Percentiles rank a stretch among this genome's conserved stretches.
Conservation (phyloP, 805 yeast species). For the Dipodascopsis uninucleata region DNA sequence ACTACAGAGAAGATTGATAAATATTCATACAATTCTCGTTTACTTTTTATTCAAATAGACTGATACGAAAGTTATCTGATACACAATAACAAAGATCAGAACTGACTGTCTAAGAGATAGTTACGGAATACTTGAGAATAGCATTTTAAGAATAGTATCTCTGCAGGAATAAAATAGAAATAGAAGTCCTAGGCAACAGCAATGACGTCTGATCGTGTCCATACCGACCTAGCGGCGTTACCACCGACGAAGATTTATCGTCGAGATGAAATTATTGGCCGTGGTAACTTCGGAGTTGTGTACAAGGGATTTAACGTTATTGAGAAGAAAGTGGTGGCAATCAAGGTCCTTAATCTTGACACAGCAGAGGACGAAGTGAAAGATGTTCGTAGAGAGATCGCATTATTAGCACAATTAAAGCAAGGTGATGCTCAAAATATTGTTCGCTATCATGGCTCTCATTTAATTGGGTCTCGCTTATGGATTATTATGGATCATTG, state of each 20-base stretch:
- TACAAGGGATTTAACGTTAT: slow-evolving; percentile 63
- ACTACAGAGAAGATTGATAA: too few relatives aligned
- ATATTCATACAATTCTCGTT: too few relatives aligned
- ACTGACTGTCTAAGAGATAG: too few relatives aligned
- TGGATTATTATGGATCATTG: slow-evolving; percentile 99
- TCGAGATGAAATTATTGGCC: slow-evolving; percentile 86
- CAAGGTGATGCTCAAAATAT: slow-evolving; percentile 73
- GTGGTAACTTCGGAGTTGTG: slow-evolving; percentile 96
- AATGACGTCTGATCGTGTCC: neutral
- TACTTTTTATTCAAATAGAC: too few relatives aligned
- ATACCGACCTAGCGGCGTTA: neutral
- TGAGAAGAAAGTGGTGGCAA: slow-evolving; percentile 80
- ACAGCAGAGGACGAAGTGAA: slow-evolving; percentile 90
- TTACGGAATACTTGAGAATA: too few relatives aligned
- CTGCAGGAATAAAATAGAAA: too few relatives aligned
- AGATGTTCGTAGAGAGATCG: slow-evolving; percentile 91
- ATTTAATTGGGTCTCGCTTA: slow-evolving; percentile 78
- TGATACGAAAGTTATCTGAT: too few relatives aligned
- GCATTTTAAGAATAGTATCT: too few relatives aligned
- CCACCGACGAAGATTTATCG: slow-evolving; percentile 43
- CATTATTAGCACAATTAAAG: slow-evolving; percentile 75
- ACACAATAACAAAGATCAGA: too few relatives aligned
- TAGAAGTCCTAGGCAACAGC: too few relatives aligned
- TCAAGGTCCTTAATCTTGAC: slow-evolving; percentile 87
- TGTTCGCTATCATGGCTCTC: slow-evolving; percentile 87